phyloP scores from a whole-genome alignment of 257 asterid genomes.

The Solanum boliviense region DNA sequence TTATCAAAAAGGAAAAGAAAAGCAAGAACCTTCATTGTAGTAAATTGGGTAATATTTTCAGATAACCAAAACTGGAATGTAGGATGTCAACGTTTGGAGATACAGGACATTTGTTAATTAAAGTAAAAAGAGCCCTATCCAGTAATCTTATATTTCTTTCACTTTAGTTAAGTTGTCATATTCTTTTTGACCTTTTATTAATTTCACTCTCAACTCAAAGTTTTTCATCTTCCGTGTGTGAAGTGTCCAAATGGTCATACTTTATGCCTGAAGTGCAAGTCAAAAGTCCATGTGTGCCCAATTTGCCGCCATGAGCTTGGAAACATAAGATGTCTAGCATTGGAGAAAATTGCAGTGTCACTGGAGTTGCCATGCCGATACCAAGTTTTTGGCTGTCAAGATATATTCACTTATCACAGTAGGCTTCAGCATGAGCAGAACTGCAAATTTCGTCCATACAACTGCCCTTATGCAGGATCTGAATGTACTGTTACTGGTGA shows the following conservation, averaged over 20 bases:
- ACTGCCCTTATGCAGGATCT: conserved; percentile 37
- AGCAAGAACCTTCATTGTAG: neutral
- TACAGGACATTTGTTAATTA: neutral
- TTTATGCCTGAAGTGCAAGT: conserved; percentile 22
- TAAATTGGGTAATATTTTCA: neutral
- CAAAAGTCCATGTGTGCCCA: conserved; percentile 21
- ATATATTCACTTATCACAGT: conserved; percentile 21
- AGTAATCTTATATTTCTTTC: neutral
- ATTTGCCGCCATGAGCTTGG: conserved; percentile 37
- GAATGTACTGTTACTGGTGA: conserved; percentile 24
- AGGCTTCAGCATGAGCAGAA: conserved; percentile 28
- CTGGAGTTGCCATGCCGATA: conserved; percentile 27
- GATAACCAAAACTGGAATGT: neutral
- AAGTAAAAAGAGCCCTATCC: neutral
- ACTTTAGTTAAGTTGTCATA: neutral
- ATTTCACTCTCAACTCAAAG: neutral
- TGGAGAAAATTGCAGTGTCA: conserved; percentile 35
- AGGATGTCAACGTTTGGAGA: neutral
- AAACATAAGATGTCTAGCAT: conserved; percentile 34
- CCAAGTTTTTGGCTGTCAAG: conserved; percentile 24
- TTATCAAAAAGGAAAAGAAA: neutral
- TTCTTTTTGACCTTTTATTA: neutral
- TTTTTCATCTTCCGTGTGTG: neutral
- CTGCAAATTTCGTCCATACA: conserved; percentile 23
- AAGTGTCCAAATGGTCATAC: conserved; percentile 35